Percentiles rank a stretch among this genome's conserved stretches.
Evolutionary conservation across 2,329 filamentous ascomycete species (phyloP).

Genomic region (Chrysosphaeria jannelii): DNA sequence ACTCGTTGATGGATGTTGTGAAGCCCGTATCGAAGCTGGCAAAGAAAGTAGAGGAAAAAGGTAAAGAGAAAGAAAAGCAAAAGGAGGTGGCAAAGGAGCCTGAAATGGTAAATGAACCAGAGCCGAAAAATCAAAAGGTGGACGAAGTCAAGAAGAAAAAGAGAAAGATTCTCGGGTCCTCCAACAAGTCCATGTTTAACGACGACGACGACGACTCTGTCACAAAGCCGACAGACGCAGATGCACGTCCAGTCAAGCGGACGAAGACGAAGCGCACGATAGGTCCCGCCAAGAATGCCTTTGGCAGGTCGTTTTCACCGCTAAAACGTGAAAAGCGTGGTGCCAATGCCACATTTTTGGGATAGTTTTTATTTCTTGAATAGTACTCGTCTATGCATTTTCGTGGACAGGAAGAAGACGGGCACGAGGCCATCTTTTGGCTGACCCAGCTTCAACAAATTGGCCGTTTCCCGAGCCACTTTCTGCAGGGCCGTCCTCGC

Average conservation of each 20-base stretch:
- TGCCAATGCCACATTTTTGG: slow-evolving; percentile 28
- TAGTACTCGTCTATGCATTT: too few relatives aligned
- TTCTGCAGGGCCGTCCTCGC: too few relatives aligned
- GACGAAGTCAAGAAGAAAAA: slow-evolving; percentile 48
- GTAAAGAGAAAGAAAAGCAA: too few relatives aligned
- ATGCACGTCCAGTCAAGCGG: slow-evolving; percentile 9
- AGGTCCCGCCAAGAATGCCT: slow-evolving; percentile 5
- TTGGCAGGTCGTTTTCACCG: slow-evolving; percentile 26
- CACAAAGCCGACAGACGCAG: slow-evolving; percentile 1
- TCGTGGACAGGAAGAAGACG: too few relatives aligned
- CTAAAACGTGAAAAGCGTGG: slow-evolving; percentile 39
- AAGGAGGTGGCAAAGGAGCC: too few relatives aligned
- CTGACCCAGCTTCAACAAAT: too few relatives aligned
- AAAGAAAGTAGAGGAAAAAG: too few relatives aligned
- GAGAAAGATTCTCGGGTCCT: slow-evolving; percentile 34
- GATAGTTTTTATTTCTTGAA: too few relatives aligned
- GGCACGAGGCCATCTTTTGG: too few relatives aligned
- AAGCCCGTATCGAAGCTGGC: slow-evolving; percentile 1
- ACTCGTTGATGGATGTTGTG: slow-evolving; percentile 7
- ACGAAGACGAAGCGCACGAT: slow-evolving; percentile 5
- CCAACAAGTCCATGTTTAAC: slow-evolving; percentile 38
- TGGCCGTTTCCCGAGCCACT: too few relatives aligned
- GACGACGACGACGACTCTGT: slow-evolving; percentile 23
- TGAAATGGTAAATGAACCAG: too few relatives aligned
- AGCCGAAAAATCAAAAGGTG: too few relatives aligned